A percentile compares a stretch with the other conserved stretches of the same genome.
Evolutionary conservation across 345 rosid genomes (phyloP).

Genomic region (Syzygium jambos): DNA sequence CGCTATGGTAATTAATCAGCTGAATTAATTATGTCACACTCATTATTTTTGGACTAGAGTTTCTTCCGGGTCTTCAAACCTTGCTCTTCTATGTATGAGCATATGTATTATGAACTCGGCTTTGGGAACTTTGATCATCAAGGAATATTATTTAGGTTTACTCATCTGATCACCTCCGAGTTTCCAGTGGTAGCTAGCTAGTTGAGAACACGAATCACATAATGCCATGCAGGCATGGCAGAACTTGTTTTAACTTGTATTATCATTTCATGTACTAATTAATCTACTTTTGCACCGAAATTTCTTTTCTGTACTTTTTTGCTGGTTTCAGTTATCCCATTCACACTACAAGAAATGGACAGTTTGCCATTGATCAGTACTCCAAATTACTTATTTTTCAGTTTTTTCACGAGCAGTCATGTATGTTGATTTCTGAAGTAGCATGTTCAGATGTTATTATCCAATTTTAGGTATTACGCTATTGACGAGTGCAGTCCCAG

Average conservation of each 20-base stretch:
- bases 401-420: background rate
- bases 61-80: background rate
- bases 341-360: background rate
- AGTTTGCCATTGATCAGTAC: background rate
- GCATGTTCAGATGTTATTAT: background rate
- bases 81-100: background rate
- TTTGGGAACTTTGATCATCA: constrained; percentile 10
- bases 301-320: background rate
- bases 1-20: background rate
- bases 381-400: background rate
- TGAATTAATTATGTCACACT: background rate
- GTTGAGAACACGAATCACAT: background rate
- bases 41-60: background rate
- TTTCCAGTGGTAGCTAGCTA: background rate
- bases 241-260: background rate
- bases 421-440: background rate
- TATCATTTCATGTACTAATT: background rate
- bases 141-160: background rate
- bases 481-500: background rate
- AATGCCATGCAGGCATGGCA: background rate
- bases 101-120: background rate
- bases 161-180: background rate
- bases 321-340: background rate
- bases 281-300: background rate
- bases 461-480: background rate